Evolutionary conservation across 768 basidiomycete genomes (phyloP).

Genomic region (Agaricus sinodeliciosus): DNA sequence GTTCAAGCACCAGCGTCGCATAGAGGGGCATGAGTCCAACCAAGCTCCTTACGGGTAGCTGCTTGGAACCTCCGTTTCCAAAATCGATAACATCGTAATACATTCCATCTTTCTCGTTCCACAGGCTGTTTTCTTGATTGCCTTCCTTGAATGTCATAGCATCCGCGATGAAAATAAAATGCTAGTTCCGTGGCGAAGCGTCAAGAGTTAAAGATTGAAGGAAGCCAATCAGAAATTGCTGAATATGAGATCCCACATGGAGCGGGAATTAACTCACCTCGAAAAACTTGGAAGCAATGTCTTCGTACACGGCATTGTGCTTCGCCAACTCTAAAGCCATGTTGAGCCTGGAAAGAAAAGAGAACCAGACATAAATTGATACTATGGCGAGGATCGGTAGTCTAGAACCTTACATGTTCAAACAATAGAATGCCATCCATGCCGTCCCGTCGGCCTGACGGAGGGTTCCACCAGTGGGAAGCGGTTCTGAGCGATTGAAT

Average conservation of each 20-base stretch:
- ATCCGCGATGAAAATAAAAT: slow-evolving; percentile 97
- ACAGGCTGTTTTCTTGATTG: slow-evolving; percentile 75
- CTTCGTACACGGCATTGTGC: slow-evolving; percentile 96
- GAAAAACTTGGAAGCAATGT: slow-evolving; percentile 98
- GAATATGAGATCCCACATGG: slow-evolving; percentile 34
- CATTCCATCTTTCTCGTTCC: slow-evolving; percentile 97
- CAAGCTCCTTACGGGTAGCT: slow-evolving; percentile 88
- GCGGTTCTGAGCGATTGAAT: slow-evolving; percentile 95
- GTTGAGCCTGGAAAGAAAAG: slow-evolving; percentile 58
- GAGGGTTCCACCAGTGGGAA: slow-evolving; percentile 89
- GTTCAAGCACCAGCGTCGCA: slow-evolving; percentile 91
- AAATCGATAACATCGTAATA: slow-evolving; percentile 98
- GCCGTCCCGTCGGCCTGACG: slow-evolving; percentile 98
- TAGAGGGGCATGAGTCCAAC: slow-evolving; percentile 98
- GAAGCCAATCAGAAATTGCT: slow-evolving; percentile 85
- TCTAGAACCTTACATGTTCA: slow-evolving; percentile 76
- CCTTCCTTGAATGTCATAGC: slow-evolving; percentile 92
- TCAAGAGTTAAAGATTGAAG: neutral
- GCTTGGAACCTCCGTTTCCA: slow-evolving; percentile 74
- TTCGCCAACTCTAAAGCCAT: slow-evolving; percentile 97
- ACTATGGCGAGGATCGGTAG: neutral
- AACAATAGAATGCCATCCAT: slow-evolving; percentile 99
- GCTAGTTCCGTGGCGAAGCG: slow-evolving; percentile 33
- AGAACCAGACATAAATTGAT: neutral
- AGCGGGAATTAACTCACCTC: slow-evolving; percentile 41